phyloP scores from a whole-genome alignment of 2,329 filamentous ascomycete genomes.

The Ophiostoma novo-ulmi region DNA sequence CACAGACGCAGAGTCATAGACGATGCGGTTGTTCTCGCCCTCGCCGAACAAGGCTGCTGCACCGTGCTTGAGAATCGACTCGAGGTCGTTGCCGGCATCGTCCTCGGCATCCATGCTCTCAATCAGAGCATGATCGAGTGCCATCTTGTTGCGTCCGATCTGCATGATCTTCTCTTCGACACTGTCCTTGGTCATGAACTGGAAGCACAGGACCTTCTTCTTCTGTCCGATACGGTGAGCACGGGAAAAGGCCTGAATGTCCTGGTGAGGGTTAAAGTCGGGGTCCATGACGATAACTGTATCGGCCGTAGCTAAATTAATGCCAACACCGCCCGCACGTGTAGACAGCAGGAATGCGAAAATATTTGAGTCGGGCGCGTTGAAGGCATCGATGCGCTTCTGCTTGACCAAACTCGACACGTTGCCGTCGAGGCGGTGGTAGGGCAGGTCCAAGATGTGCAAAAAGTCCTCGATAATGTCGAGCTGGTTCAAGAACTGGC shows the following conservation, averaged over 20 bases:
- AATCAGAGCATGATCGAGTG: conserved; percentile 88
- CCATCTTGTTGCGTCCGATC: conserved; percentile 92
- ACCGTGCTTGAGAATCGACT: conserved; percentile 82
- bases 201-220: conserved; percentile 92
- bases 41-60: conserved; percentile 82
- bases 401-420: conserved; percentile 83
- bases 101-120: conserved; percentile 86
- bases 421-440: conserved; percentile 79
- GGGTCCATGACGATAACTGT: conserved; percentile 97
- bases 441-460: conserved; percentile 64
- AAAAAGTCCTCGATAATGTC: conserved; percentile 92
- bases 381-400: conserved; percentile 88
- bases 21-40: conserved; percentile 64
- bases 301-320: conserved; percentile 93
- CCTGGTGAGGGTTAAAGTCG: conserved; percentile 97
- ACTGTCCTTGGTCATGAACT: conserved; percentile 81
- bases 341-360: conserved; percentile 94
- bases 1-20: conserved; percentile 76
- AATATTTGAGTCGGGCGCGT: conserved; percentile 71
- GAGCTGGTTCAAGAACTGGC: conserved; percentile 85
- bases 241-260: conserved; percentile 89
- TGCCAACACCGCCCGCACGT: conserved; percentile 90
- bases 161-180: conserved; percentile 96
- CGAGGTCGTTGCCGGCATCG: conserved; percentile 70
- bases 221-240: conserved; percentile 96